Base-by-base conservation (phyloP, 352 stramenopile genomes). In the Globisporangium rhizosaccharum region DNA sequence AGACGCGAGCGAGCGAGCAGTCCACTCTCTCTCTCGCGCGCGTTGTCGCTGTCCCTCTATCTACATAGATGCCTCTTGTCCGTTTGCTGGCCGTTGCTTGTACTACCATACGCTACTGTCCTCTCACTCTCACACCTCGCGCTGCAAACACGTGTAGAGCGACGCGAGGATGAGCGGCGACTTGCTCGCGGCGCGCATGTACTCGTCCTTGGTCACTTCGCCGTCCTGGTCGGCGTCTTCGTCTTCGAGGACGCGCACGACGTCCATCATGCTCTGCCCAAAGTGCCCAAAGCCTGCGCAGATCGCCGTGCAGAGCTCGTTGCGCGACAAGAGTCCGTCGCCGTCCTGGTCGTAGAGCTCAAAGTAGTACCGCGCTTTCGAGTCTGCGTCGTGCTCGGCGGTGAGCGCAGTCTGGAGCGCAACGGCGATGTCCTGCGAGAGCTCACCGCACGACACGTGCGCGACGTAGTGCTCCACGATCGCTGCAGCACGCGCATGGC, bases 251-350 rank as follows among this genome's bases (percentile, higher is more conserved):
- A 68, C 56, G 26, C 63, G 71, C 51, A 75, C 68, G 48, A 79
- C 68, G 33, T 79, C 62, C 61, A 72, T 69, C 33, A 76, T 56
- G 53, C 63, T 60, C 18, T 68, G 67, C 12, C 70, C 70, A 36
- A 75, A 75, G n/a, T 75, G 67, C 20, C 63, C 70, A 42, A 75
- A 78, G n/a, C 70, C 67, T 2, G 67, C 70, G 50, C 70, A 75
- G 18, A 78, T 64, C 10, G 67, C 70, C 7, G 63, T 66, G 41
- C 67, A 63, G 20, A 78, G 56, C 61, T 79, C 68, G 14, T 42
- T 60, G 15, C 68, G 68, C 2, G 67, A 70, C 28, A 79, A 28
- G 25, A 68, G 20, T 2, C 66, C 68, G 55, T 79, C 71, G 23
- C 60, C 30, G 23, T 76, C 57, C 39, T 63, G 39, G 53, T 76